Evolutionary conservation across 2,329 filamentous ascomycete genomes (phyloP), one percentile per base, ranked within the genome.

Genomic region (Emmonsiellopsis sp.): DNA sequence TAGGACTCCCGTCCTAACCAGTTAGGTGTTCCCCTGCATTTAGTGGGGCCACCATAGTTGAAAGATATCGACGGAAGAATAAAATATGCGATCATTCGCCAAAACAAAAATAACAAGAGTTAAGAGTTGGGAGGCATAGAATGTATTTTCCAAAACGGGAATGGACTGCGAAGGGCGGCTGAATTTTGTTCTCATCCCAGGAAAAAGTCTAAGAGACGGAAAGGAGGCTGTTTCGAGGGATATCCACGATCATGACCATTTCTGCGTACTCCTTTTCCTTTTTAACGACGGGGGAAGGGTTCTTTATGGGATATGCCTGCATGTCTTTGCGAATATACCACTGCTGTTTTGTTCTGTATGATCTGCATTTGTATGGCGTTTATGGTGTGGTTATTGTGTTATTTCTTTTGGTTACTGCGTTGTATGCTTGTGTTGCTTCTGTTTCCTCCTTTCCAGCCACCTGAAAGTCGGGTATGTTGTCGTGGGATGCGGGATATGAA

Each of bases 1-100:
- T 68, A 62, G 60, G 17, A 11, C 36, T 7, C 5, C 11, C 10
- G 27, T 14, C 34, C 39, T 27, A 40, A 10, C 44, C 32, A 13
- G 34, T 39, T 32, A 40, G 11, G 33, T 8, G 14, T 37, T 9
- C 31, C 34, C 21, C n/a, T 39, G 17, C 21, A 17, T 14, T 36
- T 40, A 34, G 33, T 48, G 21, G 21, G 21, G 21, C 21, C 21
- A 27, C 21, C 21, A 27, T 27, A 27, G 5, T 27, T 27, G 21
- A 27, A 27, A 37, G 33, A 39, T 48, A 31, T 13, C 21, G 3
- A 27, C 46, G 5, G 14, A 27, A 48, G 36, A 49, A 40, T 27
- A 27, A 27, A 27, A 27, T 27, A 27, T 27, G 21, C 21, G 21
- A 27, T 11, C 14, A 11, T 40, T 11, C 39, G 31, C 27, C 21